Evolutionary conservation across 2,329 filamentous ascomycete genomes (phyloP), one percentile per base, ranked within the genome.

Genomic region (Aspergillus persii): DNA sequence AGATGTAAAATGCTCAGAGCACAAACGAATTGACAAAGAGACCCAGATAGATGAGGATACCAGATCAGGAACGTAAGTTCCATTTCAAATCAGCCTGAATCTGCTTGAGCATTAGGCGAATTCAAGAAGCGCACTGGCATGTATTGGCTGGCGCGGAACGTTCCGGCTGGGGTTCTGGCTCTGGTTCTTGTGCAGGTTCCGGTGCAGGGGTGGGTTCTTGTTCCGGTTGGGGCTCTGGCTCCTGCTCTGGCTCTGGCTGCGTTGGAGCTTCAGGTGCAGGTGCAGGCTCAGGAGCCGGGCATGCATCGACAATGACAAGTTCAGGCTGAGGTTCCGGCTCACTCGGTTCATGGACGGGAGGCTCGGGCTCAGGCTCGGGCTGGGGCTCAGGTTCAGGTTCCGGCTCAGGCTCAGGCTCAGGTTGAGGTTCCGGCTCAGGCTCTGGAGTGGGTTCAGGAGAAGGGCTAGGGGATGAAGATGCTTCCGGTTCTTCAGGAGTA

Each of bases 131-230:
- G 12, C 58, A 60, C 26, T 54, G 51, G 51, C 58, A 60, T n/a
- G 55, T 60, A 15, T 52, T 48, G 26, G 48, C 58, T 8, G 48
- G 55, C n/a, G 50, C 53, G 7, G 29, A 18, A 6, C 54, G 46
- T 23, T 54, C 53, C n/a, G 57, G 59, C 36, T 53, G 41, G 36
- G 60, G 59, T 33, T 55, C 41, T 44, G 60, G 29, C 29, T 61
- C 49, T 8, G 61, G 56, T 18, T 12, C 31, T 48, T 60, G 55
- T n/a, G 50, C 44, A 44, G 56, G 48, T 56, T 57, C 47, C n/a
- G 53, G 27, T 23, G 53, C 54, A 53, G 54, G 50, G 39, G 31
- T 29, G 54, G 58, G 36, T 58, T 47, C 26, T 56, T 8, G 53
- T 30, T 53, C 29, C 8, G 44, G 29, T 47, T 59, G 33, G 11